These are phyloP conservation scores for Xylaria sp. DNA, from an alignment of 495 filamentous ascomycete species.

Conservation along the genomic window DNA sequence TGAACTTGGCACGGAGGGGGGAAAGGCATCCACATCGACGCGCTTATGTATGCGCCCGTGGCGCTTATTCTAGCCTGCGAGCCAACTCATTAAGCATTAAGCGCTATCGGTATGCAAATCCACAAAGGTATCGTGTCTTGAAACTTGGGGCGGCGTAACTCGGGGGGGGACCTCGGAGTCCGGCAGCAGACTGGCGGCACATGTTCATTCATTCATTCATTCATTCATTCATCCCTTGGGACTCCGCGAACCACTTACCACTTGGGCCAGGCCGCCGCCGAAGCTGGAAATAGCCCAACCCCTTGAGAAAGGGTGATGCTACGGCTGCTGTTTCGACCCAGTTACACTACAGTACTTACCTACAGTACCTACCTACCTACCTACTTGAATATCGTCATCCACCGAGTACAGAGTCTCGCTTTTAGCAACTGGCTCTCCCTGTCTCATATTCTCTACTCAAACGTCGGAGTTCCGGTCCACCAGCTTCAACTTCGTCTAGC, in stretches of 20 bases:
- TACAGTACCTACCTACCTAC: background rate
- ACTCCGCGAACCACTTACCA: no score
- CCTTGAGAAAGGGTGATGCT: background rate
- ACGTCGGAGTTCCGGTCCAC: background rate
- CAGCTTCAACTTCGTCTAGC: background rate
- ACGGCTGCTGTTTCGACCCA: background rate
- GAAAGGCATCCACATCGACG: constrained; percentile 9
- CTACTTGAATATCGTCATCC: background rate
- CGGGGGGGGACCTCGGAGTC: constrained; percentile 23
- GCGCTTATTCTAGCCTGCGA: constrained; percentile 18
- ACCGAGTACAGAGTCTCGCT: background rate
- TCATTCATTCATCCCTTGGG: background rate
- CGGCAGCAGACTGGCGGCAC: constrained; percentile 3
- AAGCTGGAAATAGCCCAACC: background rate
- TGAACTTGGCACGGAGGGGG: background rate
- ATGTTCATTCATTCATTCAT: background rate
- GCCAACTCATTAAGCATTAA: constrained; percentile 10
- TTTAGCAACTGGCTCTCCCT: background rate
- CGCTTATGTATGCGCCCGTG: constrained; percentile 19
- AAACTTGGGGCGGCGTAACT: background rate
- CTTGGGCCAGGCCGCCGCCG: no score
- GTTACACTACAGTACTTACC: no score
- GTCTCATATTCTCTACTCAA: background rate
- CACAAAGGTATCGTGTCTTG: background rate
- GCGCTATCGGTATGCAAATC: constrained; percentile 13